Percentiles rank a stretch among this genome's conserved stretches.
These are phyloP conservation scores for Russula earlei DNA, from an alignment of 768 basidiomycete species.

Conservation along the genomic window DNA sequence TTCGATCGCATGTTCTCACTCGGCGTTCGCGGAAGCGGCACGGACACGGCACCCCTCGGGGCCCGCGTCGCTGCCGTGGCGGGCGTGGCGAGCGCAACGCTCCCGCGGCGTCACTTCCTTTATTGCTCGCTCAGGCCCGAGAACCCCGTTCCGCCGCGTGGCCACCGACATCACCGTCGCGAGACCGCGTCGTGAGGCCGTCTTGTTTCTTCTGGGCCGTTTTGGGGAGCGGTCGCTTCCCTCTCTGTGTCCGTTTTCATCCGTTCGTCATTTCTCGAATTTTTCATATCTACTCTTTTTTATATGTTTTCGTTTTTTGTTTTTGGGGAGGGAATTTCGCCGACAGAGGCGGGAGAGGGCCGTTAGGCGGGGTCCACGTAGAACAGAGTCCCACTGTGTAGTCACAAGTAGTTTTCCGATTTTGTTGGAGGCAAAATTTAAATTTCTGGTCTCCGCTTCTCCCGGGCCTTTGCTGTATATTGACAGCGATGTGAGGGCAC, in stretches of 20 bases:
- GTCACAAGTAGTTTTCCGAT: too few species aligned
- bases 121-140: slow-evolving; percentile 72
- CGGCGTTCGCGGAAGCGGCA: slow-evolving; percentile 68
- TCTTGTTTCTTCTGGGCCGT: background rate
- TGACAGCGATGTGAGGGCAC: background rate
- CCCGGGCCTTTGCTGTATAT: background rate
- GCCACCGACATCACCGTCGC: slow-evolving; percentile 7
- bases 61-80: slow-evolving; percentile 57
- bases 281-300: too few species aligned
- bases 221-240: background rate
- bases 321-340: too few species aligned
- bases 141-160: slow-evolving; percentile 27
- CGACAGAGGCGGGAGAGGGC: too few species aligned
- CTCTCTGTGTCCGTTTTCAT: background rate
- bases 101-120: slow-evolving; percentile 76
- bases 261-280: too few species aligned
- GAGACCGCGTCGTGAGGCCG: background rate
- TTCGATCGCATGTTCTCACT: slow-evolving; percentile 88
- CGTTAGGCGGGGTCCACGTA: too few species aligned
- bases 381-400: too few species aligned
- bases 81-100: slow-evolving; percentile 42
- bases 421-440: too few species aligned
- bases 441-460: background rate
- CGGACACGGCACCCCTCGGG: slow-evolving; percentile 51
- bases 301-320: too few species aligned